A percentile compares a stretch with the other conserved stretches of the same genome.
Evolutionary conservation across 306 rosid genomes (phyloP).

Genomic region (Begonia masoniana): DNA sequence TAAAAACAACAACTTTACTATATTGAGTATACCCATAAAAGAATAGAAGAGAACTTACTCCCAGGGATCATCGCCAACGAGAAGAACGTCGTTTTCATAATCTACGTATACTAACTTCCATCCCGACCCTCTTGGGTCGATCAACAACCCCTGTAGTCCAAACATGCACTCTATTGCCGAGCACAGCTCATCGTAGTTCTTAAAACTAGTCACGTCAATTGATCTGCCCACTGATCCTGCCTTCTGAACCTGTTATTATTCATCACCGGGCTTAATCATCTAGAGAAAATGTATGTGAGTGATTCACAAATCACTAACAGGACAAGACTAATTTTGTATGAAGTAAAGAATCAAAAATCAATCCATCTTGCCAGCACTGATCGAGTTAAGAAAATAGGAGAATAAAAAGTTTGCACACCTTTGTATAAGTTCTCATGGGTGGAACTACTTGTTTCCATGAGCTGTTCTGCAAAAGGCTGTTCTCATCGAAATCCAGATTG

Average conservation of each 20-base stretch:
- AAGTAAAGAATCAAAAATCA: too few relatives aligned
- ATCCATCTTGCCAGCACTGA: too few relatives aligned
- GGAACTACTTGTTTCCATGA: constrained; percentile 79
- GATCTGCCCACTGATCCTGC: constrained; percentile 95
- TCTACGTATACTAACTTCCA: constrained; percentile 93
- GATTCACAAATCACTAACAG: too few relatives aligned
- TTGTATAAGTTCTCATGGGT: constrained; percentile 70
- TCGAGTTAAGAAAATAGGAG: too few relatives aligned
- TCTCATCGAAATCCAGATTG: constrained; percentile 77
- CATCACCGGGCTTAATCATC: too few relatives aligned
- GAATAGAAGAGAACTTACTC: constrained; percentile 42
- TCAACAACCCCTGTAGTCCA: constrained; percentile 78
- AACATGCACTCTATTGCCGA: constrained; percentile 88
- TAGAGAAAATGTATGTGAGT: too few relatives aligned
- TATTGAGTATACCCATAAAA: too few relatives aligned
- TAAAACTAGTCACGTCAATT: constrained; percentile 71
- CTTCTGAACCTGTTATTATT: constrained; percentile 55
- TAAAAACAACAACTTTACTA: too few relatives aligned
- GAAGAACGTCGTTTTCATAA: constrained; percentile 79
- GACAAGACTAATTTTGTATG: too few relatives aligned
- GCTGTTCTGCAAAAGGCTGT: constrained; percentile 60
- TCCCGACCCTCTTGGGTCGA: constrained; percentile 71
- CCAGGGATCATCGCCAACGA: constrained; percentile 96
- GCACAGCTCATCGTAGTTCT: constrained; percentile 66
- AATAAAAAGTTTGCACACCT: constrained; percentile 26